These are phyloP conservation scores for Rhododendron griersonianum DNA, from an alignment of 148 eudicot genomes.

Conservation along the genomic window DNA sequence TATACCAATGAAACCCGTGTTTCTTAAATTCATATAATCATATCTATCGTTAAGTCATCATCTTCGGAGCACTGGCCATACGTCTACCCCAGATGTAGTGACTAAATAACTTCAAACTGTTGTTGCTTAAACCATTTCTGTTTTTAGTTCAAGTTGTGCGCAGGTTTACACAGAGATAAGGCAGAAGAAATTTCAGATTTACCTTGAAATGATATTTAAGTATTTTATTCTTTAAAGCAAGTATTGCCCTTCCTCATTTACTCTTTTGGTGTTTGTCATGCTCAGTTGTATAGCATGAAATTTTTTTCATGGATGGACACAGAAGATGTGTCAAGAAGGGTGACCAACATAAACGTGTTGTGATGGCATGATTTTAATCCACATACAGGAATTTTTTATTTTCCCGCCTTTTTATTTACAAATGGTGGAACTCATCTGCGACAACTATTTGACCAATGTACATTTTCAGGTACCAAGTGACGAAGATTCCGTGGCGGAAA, in stretches of 20 bases:
- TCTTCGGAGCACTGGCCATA: neutral
- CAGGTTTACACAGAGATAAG: neutral
- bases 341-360: neutral
- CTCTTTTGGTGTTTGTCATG: neutral
- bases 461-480: slow-evolving; percentile 21
- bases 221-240: neutral
- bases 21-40: neutral
- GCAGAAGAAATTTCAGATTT: neutral
- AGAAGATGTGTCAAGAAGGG: neutral
- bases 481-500: slow-evolving; percentile 11
- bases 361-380: neutral
- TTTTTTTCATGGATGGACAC: neutral
- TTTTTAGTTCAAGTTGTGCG: neutral
- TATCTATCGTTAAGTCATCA: neutral
- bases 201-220: neutral
- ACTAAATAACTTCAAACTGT: neutral
- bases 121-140: neutral
- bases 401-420: neutral
- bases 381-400: neutral
- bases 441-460: neutral
- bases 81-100: neutral
- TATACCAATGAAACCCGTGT: neutral
- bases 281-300: neutral
- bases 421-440: neutral
- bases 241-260: neutral